Base-by-base conservation (phyloP, 768 basidiomycete species). In the Dioszegia hungarica region DNA sequence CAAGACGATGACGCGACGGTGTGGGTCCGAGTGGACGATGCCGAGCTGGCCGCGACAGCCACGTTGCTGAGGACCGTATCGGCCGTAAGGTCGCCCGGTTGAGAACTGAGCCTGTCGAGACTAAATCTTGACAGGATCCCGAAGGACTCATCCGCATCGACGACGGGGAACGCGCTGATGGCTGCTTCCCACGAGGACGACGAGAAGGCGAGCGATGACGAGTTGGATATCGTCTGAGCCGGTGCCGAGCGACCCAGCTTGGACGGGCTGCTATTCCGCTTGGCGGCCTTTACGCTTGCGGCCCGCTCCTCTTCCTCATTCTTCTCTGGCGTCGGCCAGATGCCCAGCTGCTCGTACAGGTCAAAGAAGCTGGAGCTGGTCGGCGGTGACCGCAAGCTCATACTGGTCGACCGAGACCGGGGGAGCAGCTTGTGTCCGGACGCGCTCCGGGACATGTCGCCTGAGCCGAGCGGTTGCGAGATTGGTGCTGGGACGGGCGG, bases 281-380 rank as follows among this genome's bases (percentile, higher is more conserved):
- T 31, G 20, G 39, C 14, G 12, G 59, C 22, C 12, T 17, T 29
- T 0, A 20, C 44, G 6, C 47, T 36, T 2, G 27, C 52, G 4
- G 25, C 31, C 34, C 51, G 24, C 22, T 47, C 52, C 45, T 20
- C 28, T 8, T 54, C 52, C 14, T 55, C 59, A 10, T 46, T 27
- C 41, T 70, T 59, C 22, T 68, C 64, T 4, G 58, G 47, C 8
- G 65, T 64, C 0, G 73, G 73, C 63, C 66, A 68, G n/a, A 75
- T 73, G 1, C 73, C 73, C 1, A 75, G 58, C 41, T 75, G 69
- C 51, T 67, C 68, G 53, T 75, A 75, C 22, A 75, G 56, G 45
- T 75, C 73, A 60, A 66, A 70, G 56, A 75, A 75, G 20, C 64
- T 67, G 14, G 66, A 69, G 41, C 68, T 68, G 6, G 66, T 72